Evolutionary conservation across 345 rosid species (phyloP), one percentile per base, ranked within the genome.

Genomic region (Salix viminalis): DNA sequence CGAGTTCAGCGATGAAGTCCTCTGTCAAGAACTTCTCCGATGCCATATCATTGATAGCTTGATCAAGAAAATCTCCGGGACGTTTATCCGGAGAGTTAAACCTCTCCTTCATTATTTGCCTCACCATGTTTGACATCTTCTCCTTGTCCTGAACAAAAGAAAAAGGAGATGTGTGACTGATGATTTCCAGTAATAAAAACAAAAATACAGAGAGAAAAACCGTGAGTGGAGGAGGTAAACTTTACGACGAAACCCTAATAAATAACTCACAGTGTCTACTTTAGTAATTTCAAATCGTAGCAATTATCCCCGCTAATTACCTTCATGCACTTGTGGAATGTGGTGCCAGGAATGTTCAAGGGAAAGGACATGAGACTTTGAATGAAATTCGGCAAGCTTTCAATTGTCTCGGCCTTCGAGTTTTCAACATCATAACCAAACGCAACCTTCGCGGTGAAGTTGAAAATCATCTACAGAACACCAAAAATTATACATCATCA

Each of bases 331-430:
- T 79, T 83, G 48, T 84, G 70, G 65, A 75, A 82, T 2, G 78
- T 61, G 1, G 87, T 86, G 37, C 87, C 86, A 26, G 84, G 86
- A 15, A 84, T 42, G 42, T 86, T 80, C 61, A 80, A 12, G 7
- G 89, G 87, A 58, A 86, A 73, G 39, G 87, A 80, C 72, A 84
- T 21, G 24, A 80, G 73, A 12, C 80, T 76, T 14, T 30, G 1
- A 4, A 42, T 2, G 13, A 86, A 7, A 15, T n/a, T 23, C 0
- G 30, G 52, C 54, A 65, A 84, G 32, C 9, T 72, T 4, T 82
- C 83, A 14, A 77, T 75, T 39, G 77, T 24, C 28, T 75, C 73
- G 24, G 42, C 10, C 6, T 48, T 23, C 6, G 71, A 74, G 10
- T 34, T 76, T 13, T 48, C 71, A 9, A 58, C 32, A 39, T 87